Percentiles rank a stretch among this genome's conserved stretches.
phyloP scores from a whole-genome alignment of 257 asterid species.

The Capsicum rhomboideum region DNA sequence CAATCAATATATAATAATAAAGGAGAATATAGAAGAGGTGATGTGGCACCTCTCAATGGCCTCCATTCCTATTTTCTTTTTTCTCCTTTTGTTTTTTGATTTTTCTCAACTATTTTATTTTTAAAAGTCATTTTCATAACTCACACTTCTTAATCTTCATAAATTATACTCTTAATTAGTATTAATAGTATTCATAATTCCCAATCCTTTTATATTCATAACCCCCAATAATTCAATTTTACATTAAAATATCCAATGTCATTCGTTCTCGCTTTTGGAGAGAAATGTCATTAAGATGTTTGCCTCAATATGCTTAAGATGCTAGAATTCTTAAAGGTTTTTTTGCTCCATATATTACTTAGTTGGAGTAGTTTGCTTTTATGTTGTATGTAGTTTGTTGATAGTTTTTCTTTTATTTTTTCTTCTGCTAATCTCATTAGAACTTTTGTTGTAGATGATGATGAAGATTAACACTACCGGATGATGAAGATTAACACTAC shows the following conservation, averaged over 20 bases:
- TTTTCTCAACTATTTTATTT: too few relatives aligned
- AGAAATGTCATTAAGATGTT: background rate
- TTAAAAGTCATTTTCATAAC: background rate
- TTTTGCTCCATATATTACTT: background rate
- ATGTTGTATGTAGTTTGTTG: background rate
- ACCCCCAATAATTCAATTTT: background rate
- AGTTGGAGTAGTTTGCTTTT: background rate
- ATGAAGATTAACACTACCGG: too few relatives aligned
- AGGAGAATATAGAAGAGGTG: too few relatives aligned
- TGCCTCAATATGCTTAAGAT: background rate
- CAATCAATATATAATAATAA: too few relatives aligned
- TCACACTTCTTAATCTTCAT: background rate
- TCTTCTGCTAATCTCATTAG: too few relatives aligned
- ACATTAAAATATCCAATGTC: background rate
- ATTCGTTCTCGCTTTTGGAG: background rate
- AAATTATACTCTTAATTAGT: too few relatives aligned
- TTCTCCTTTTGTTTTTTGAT: too few relatives aligned
- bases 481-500: too few relatives aligned
- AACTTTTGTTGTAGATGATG: background rate
- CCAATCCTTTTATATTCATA: background rate
- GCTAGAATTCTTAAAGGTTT: background rate
- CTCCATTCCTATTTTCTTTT: too few relatives aligned
- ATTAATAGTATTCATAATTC: too few relatives aligned
- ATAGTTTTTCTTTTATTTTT: too few relatives aligned
- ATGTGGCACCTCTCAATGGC: too few relatives aligned